phyloP scores from a whole-genome alignment of 1,139 yeast genomes.

The Geotrichum siamense region DNA sequence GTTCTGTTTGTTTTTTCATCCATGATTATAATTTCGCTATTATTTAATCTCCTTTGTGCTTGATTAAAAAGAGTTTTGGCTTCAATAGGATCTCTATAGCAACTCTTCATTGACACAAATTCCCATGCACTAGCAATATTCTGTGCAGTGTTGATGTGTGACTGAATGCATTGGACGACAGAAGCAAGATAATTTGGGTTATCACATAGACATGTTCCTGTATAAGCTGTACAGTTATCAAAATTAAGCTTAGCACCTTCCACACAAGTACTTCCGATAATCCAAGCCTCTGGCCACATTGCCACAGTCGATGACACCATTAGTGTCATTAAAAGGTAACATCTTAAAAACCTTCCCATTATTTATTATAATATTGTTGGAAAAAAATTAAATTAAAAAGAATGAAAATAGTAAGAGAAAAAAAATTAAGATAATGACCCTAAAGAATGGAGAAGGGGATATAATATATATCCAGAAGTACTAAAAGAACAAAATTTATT shows the following conservation, averaged over 20 bases:
- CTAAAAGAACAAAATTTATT: too few species aligned
- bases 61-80: slow-evolving; percentile 25
- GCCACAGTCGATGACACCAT: slow-evolving; percentile 18
- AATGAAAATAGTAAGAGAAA: not conserved
- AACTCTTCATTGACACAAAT: slow-evolving; percentile 26
- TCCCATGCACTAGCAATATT: slow-evolving; percentile 28
- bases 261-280: slow-evolving; percentile 32
- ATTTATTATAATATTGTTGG: too few species aligned
- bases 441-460: too few species aligned
- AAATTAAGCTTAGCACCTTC: slow-evolving; percentile 27
- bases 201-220: slow-evolving; percentile 31
- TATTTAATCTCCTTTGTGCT: slow-evolving; percentile 20
- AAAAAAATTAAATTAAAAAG: not conserved
- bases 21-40: slow-evolving; percentile 18
- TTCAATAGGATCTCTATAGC: slow-evolving; percentile 22
- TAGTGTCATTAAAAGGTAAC: not conserved
- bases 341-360: slow-evolving; percentile 1
- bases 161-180: slow-evolving; percentile 28
- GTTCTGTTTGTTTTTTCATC: slow-evolving; percentile 10
- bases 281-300: slow-evolving; percentile 33
- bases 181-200: slow-evolving; percentile 30
- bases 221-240: slow-evolving; percentile 28
- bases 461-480: too few species aligned
- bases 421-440: too few species aligned
- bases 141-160: slow-evolving; percentile 17